These are phyloP conservation scores for Agapanthus africanus DNA, from an alignment of 106 monocot genomes.

Conservation along the genomic window DNA sequence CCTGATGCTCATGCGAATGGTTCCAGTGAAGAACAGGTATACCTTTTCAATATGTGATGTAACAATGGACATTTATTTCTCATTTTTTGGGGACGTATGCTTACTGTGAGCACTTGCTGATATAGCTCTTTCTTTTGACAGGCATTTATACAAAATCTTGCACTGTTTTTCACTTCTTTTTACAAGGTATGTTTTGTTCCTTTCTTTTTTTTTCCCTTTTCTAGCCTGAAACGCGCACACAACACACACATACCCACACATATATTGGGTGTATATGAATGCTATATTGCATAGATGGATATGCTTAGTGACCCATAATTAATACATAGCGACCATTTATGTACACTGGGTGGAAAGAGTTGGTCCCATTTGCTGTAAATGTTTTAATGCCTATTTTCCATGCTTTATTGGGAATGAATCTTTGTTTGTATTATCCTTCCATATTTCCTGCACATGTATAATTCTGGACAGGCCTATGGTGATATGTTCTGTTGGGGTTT, in stretches of 20 bases:
- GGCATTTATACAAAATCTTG: conserved; percentile 98
- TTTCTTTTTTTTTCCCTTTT: not conserved
- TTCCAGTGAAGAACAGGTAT: conserved; percentile 90
- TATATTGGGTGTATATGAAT: too few species aligned
- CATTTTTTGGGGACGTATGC: not conserved
- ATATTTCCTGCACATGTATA: not conserved
- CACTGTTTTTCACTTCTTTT: conserved; percentile 90
- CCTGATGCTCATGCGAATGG: conserved; percentile 96
- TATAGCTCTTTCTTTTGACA: conserved; percentile 21
- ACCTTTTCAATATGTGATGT: not conserved
- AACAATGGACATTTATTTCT: not conserved
- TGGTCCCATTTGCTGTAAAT: not conserved
- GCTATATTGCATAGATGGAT: too few species aligned
- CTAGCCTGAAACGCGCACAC: not conserved
- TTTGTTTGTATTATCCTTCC: not conserved
- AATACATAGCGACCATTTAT: too few species aligned
- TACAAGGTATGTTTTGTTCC: conserved; percentile 57
- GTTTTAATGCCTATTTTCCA: not conserved
- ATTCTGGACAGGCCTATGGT: not conserved
- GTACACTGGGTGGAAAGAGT: too few species aligned
- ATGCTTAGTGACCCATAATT: too few species aligned
- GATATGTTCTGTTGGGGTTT: conserved; percentile 1
- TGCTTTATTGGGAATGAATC: not conserved
- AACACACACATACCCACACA: too few species aligned
- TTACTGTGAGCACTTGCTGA: conserved; percentile 4